Evolutionary conservation across 1,139 yeast genomes (phyloP), one percentile per base, ranked within the genome.

Genomic region (Yamadazyma membranifaciens): DNA sequence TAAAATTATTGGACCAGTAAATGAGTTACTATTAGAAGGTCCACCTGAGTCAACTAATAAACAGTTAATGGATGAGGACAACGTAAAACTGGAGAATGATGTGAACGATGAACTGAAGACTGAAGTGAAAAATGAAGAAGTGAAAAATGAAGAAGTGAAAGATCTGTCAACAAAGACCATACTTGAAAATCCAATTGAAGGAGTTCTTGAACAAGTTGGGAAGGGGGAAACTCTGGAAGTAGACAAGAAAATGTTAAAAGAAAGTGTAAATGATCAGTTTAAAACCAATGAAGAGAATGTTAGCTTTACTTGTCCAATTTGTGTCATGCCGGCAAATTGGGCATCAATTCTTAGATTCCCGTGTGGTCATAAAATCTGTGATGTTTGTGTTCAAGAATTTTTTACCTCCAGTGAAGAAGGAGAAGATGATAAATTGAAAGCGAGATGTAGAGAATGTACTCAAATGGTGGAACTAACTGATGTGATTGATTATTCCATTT

Each of bases 321-420:
- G 96, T 57, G 65, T 69, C 49, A 91, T 83, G 47, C 76, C 75
- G 9, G 59, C 77, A n/a, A 74, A 78, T 6, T 34, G 15, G 37
- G 37, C 41, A 11, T 41, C 47, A 12, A 41, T 41, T 3, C 67
- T 65, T 22, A 73, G 71, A 31, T 67, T 66, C 17, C 69, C 69
- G 9, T 87, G 95, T 69, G 92, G 91, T 0, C 94, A 84, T 59
- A 65, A 77, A 51, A 59, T 84, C 1, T 85, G 95, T 56, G 69
- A 67, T 28, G 78, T 78, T 33, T 87, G 95, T 56, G 60, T 78
- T 35, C 78, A 66, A 12, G 65, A 67, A 1, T 80, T 74, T 50
- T 75, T 78, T 57, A 74, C 80, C 48, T 57, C 65, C 45, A 52
- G 60, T 51, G 59, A 66, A 36, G 55, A 50, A 40, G 57, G 56